phyloP scores from a whole-genome alignment of 139 green algal genomes.

The Chlamydomonas eustigma region DNA sequence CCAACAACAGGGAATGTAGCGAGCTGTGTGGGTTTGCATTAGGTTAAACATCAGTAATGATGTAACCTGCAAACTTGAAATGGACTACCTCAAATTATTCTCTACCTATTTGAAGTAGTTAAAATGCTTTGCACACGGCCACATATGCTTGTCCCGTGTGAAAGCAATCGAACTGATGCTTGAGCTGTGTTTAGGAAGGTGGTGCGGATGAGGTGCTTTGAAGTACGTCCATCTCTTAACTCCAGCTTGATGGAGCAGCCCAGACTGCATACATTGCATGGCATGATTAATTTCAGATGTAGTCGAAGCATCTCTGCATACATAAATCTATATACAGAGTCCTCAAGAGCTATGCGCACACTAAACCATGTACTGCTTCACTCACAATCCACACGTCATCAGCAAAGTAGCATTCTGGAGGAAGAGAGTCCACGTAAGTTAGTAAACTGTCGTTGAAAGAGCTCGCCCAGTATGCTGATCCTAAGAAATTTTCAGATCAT shows the following conservation, averaged over 20 bases:
- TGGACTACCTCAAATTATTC: too few relatives aligned
- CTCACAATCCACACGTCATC: conserved; percentile 3
- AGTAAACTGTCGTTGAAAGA: background rate
- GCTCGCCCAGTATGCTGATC: background rate
- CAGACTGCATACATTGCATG: too few relatives aligned
- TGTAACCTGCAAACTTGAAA: too few relatives aligned
- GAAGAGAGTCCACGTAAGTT: background rate
- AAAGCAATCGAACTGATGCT: background rate
- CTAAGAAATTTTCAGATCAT: too few relatives aligned
- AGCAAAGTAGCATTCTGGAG: background rate
- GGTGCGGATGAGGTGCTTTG: background rate
- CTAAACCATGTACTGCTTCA: too few relatives aligned
- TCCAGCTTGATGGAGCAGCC: background rate
- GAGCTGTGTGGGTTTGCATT: background rate
- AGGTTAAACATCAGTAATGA: too few relatives aligned
- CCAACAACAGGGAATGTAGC: background rate
- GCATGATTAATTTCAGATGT: too few relatives aligned
- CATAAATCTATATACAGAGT: too few relatives aligned
- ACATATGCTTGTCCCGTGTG: background rate
- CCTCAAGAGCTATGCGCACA: too few relatives aligned
- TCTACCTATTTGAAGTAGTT: background rate
- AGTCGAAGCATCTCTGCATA: too few relatives aligned
- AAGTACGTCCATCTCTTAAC: background rate
- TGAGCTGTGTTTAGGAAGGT: background rate
- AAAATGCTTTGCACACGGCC: background rate